These are phyloP conservation scores for Kodamaea plutei DNA, from an alignment of 1,139 yeast species.

Conservation along the genomic window DNA sequence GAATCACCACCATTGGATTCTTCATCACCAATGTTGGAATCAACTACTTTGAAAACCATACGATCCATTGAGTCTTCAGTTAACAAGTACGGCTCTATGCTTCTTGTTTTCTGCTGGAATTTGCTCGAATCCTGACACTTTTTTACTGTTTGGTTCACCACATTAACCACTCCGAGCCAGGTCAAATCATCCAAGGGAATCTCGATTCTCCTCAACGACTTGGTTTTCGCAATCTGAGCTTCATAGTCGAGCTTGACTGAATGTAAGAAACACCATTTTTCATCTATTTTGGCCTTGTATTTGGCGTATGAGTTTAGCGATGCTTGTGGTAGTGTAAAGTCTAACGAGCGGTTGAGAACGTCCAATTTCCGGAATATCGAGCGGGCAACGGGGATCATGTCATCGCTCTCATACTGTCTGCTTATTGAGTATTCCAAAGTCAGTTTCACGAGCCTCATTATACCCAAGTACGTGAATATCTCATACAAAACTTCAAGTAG, in stretches of 20 bases:
- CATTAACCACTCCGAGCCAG: slow-evolving; percentile 26
- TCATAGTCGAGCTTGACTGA: slow-evolving; percentile 30
- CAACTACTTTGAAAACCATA: slow-evolving; percentile 23
- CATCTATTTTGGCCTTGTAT: not conserved
- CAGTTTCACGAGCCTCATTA: slow-evolving; percentile 52
- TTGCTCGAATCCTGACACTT: slow-evolving; percentile 28
- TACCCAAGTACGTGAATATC: slow-evolving; percentile 45
- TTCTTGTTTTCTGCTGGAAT: slow-evolving; percentile 31
- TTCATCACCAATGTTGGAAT: no score
- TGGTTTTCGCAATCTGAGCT: slow-evolving; percentile 15
- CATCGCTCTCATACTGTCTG: slow-evolving; percentile 44
- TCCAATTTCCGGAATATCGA: slow-evolving; percentile 9
- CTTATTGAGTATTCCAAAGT: slow-evolving; percentile 61
- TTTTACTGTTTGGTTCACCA: slow-evolving; percentile 28
- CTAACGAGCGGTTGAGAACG: slow-evolving; percentile 5
- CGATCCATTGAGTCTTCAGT: slow-evolving; percentile 47
- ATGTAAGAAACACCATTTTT: slow-evolving; percentile 22
- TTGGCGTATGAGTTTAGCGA: not conserved
- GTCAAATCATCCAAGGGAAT: slow-evolving; percentile 10
- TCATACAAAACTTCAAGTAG: slow-evolving; percentile 47
- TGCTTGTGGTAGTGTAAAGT: no score
- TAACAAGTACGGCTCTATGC: slow-evolving; percentile 48
- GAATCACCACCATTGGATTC: no score
- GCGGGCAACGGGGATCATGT: slow-evolving; percentile 28
- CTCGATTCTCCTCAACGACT: slow-evolving; percentile 7